phyloP scores from a whole-genome alignment of 2,329 filamentous ascomycete genomes.

The Aspergillus neotritici region DNA sequence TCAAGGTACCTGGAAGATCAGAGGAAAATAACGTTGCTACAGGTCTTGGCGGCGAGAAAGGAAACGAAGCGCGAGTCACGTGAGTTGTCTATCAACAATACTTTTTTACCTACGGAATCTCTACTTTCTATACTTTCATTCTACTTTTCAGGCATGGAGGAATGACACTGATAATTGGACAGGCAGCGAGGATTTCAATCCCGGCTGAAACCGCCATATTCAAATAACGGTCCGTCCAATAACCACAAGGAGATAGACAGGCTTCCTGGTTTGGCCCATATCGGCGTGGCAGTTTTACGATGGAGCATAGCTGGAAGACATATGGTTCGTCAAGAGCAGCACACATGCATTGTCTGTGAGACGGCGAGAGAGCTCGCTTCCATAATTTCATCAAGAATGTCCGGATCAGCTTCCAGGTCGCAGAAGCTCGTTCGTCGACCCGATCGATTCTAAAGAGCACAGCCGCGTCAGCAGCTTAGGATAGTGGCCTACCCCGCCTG shows the following conservation, averaged over 20 bases:
- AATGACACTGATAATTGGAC: too few species aligned
- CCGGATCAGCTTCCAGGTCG: background rate
- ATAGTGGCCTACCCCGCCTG: constrained; percentile 9
- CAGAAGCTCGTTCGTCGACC: constrained; percentile 6
- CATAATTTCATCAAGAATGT: constrained; percentile 7
- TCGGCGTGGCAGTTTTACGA: constrained; percentile 14
- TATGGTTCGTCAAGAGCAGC: constrained; percentile 20
- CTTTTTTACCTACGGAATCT: too few species aligned
- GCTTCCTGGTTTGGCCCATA: constrained; percentile 5
- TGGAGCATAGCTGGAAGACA: constrained; percentile 17
- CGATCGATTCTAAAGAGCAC: background rate
- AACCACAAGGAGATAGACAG: constrained; percentile 1
- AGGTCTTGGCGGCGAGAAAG: too few species aligned
- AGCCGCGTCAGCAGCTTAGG: background rate
- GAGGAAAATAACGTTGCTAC: too few species aligned
- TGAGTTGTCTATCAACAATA: too few species aligned
- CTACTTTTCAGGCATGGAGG: too few species aligned
- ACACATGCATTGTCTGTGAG: constrained; percentile 17
- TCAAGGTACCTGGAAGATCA: too few species aligned
- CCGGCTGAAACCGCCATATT: too few species aligned
- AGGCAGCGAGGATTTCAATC: too few species aligned
- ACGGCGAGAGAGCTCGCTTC: constrained; percentile 11
- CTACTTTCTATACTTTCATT: too few species aligned
- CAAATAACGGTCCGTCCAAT: too few species aligned
- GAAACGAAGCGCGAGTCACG: too few species aligned